Percentiles rank a stretch among this genome's conserved stretches.
phyloP scores from a whole-genome alignment of 192 early-diverging fungal genomes.

The Phycomyces nitens region DNA sequence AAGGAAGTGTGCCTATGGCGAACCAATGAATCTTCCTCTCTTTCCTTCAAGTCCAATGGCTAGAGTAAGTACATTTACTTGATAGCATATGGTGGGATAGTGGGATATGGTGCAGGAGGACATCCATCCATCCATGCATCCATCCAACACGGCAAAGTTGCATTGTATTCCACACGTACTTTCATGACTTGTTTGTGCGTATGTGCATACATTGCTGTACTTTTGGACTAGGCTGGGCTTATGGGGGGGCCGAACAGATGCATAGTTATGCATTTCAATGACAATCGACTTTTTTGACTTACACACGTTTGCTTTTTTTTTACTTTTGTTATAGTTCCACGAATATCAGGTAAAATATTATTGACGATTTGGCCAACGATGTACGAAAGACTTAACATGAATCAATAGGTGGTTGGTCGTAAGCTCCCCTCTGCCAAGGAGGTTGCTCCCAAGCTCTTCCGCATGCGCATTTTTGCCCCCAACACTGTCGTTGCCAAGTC shows the following conservation, averaged over 20 bases:
- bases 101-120: background rate
- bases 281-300: background rate
- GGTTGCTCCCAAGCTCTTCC: constrained; percentile 89
- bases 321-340: constrained; percentile 9
- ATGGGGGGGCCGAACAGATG: too few relatives aligned
- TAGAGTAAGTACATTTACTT: constrained; percentile 9
- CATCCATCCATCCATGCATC: constrained; percentile 16
- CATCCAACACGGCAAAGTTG: background rate
- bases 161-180: too few relatives aligned
- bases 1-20: constrained; percentile 3
- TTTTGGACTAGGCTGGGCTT: too few relatives aligned
- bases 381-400: background rate
- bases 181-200: too few relatives aligned
- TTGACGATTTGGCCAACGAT: background rate
- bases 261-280: too few relatives aligned
- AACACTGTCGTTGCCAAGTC: constrained; percentile 98
- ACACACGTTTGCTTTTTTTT: background rate
- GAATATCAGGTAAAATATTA: constrained; percentile 36
- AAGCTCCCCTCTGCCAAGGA: constrained; percentile 91
- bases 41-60: constrained; percentile 16
- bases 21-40: constrained; percentile 10
- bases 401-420: constrained; percentile 83
- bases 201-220: too few relatives aligned
- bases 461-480: constrained; percentile 98
- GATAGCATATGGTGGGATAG: background rate